Evolutionary conservation across 164 flowering plant species (phyloP), one percentile per base, ranked within the genome.

Genomic region (Tetrastigma voinierianum): DNA sequence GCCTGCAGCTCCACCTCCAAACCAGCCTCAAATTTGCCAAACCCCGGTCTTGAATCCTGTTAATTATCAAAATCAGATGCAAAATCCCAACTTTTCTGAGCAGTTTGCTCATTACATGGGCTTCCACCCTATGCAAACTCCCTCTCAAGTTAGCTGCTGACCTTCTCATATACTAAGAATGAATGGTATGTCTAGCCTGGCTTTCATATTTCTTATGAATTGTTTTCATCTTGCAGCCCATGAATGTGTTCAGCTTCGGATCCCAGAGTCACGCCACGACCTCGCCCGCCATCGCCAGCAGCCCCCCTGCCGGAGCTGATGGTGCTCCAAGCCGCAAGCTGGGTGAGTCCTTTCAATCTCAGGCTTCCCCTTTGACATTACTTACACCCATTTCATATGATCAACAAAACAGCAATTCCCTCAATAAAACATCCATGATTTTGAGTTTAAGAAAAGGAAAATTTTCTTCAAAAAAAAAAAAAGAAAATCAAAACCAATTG

Each of bases 31-130:
- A 19, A 66, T 78, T 57, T 72, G 74, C 71, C 80, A 69, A 51
- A 40, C 71, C 10, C 71, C 70, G 5, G 52, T 76, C 2, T 23
- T 77, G 59, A 74, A 72, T 74, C 73, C 79, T 4, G 63, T 79
- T 47, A 74, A 73, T 68, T 80, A 71, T 72, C 86, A 78, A 46
- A 79, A 70, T 40, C 86, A 77, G 67, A 70, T 83, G 77, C 86
- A 70, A 21, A 76, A 70, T 63, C 59, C 81, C 46, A 55, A 67
- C 61, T 71, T 78, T 48, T 57, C 72, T 2, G 82, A 84, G 62
- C 77, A 77, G 32, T 81, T 71, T 64, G 81, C 84, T 9, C 82
- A 76, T 21, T 78, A 72, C 72, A 68, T 84, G 76, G 79, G 82
- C 15, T 78, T 84, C 70, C 86, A 81, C 49, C 74, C 70, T 16